phyloP scores from a whole-genome alignment of 495 filamentous ascomycete species.

The Tetracladium setigerum region DNA sequence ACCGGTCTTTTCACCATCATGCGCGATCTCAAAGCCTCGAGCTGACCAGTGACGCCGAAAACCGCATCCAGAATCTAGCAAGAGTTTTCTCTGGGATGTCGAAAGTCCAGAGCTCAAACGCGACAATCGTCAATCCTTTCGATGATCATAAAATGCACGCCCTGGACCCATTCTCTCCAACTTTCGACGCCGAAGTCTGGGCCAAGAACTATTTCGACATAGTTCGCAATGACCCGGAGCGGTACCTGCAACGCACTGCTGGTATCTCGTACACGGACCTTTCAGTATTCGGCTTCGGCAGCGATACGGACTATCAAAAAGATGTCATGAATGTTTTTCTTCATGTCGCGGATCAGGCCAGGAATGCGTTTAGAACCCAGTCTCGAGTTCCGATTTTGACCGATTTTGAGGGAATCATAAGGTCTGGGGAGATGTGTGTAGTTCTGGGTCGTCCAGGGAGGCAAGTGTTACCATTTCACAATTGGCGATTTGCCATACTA shows the following conservation, averaged over 20 bases:
- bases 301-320: conserved; percentile 71
- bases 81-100: neutral
- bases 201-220: neutral
- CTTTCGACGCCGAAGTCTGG: neutral
- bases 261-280: conserved; percentile 49
- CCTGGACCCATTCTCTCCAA: neutral
- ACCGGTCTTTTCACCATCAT: too few species aligned
- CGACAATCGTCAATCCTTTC: neutral
- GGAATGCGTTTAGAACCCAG: too few species aligned
- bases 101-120: neutral
- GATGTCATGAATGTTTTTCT: conserved; percentile 30
- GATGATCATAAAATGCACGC: neutral
- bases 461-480: conserved; percentile 31
- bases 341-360: neutral
- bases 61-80: neutral
- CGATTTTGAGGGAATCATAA: conserved; percentile 39
- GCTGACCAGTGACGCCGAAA: neutral
- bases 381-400: conserved; percentile 55
- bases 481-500: conserved; percentile 53
- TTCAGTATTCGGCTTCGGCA: conserved; percentile 67
- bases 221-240: neutral
- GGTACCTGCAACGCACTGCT: conserved; percentile 14
- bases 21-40: neutral
- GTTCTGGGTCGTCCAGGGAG: conserved; percentile 77
- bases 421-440: conserved; percentile 80